Base-by-base conservation (phyloP, 164 flowering plant species). In the Vitis rupestris region DNA sequence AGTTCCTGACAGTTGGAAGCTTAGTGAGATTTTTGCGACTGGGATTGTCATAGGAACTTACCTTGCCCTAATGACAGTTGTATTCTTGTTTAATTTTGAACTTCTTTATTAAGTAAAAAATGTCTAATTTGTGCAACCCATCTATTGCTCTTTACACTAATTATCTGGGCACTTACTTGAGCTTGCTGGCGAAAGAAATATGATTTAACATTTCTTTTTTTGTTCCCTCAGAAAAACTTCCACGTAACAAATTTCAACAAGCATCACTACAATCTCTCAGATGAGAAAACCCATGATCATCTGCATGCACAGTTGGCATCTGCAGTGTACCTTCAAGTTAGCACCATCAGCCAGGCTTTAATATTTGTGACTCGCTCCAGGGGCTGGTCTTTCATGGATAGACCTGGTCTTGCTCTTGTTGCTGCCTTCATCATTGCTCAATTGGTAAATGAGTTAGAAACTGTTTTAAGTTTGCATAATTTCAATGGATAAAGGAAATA, bases 341-440 rank as follows among this genome's bases (percentile, higher is more conserved):
- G 90, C 82, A 87, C 82, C 66, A 84, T 83, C 61, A 87, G 88
- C 79, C 88, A 84, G 75, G 90, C 90, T 17, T 72, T 87, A 47
- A 85, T 87, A 8, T 87, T 87, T 68, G 91, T 87, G 30, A 87
- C 91, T 30, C 83, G 91, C 13, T 72, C 75, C 16, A 50, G 80
- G 17, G 64, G 84, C 15, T 81, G 83, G 82, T 83, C 86, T 4
- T 81, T 76, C 65, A 48, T 30, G 13, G 86, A 83, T 69, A 63
- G 86, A 8, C 84, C 86, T n/a, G 86, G 86, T 12, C 67, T 81
- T 23, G 75, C 81, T 30, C 82, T 83, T 47, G 78, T 81, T 8
- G 29, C 61, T 10, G 86, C 86, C 1, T 83, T 83, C 47, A 59
- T 79, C 37, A 59, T 75, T 61, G 86, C 86, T 61, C 86, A 83